These are phyloP conservation scores for Conoideocrella luteorostrata DNA, from an alignment of 2,329 filamentous ascomycete genomes.

Conservation along the genomic window DNA sequence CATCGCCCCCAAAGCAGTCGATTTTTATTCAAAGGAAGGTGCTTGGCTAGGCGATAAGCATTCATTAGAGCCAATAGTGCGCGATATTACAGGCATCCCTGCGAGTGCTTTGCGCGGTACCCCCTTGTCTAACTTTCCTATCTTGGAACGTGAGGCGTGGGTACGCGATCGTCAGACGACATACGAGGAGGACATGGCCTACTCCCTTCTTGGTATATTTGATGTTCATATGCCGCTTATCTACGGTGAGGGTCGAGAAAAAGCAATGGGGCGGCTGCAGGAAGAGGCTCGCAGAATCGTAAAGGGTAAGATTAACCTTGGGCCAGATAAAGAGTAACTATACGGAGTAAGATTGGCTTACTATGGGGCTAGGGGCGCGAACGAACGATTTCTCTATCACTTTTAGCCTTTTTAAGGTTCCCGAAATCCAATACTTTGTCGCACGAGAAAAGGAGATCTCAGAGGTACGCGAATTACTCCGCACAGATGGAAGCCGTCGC, in stretches of 20 bases:
- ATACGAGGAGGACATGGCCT: slow-evolving; percentile 12
- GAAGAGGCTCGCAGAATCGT: neutral
- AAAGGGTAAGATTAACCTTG: too few species aligned
- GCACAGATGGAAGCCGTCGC: slow-evolving; percentile 6
- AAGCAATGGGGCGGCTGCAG: neutral
- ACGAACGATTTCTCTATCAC: slow-evolving; percentile 7
- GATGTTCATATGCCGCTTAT: slow-evolving; percentile 13
- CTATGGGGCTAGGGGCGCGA: neutral
- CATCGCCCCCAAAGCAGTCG: slow-evolving; percentile 16
- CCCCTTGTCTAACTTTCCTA: slow-evolving; percentile 8
- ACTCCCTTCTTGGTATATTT: slow-evolving; percentile 16
- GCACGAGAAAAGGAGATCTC: slow-evolving; percentile 14
- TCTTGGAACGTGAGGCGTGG: slow-evolving; percentile 15
- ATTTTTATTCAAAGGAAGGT: slow-evolving; percentile 17
- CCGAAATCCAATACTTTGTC: slow-evolving; percentile 12
- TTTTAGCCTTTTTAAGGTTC: slow-evolving; percentile 5
- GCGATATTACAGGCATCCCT: slow-evolving; percentile 17
- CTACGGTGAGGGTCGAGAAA: slow-evolving; percentile 12
- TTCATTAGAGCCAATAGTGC: slow-evolving; percentile 15
- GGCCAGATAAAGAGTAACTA: too few species aligned
- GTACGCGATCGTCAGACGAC: slow-evolving; percentile 11
- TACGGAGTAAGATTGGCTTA: too few species aligned
- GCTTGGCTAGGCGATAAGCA: slow-evolving; percentile 16
- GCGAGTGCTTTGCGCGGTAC: slow-evolving; percentile 10
- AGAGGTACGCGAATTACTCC: slow-evolving; percentile 10